These are phyloP conservation scores for Dittrichia graveolens DNA, from an alignment of 129 eudicot genomes.

Conservation along the genomic window DNA sequence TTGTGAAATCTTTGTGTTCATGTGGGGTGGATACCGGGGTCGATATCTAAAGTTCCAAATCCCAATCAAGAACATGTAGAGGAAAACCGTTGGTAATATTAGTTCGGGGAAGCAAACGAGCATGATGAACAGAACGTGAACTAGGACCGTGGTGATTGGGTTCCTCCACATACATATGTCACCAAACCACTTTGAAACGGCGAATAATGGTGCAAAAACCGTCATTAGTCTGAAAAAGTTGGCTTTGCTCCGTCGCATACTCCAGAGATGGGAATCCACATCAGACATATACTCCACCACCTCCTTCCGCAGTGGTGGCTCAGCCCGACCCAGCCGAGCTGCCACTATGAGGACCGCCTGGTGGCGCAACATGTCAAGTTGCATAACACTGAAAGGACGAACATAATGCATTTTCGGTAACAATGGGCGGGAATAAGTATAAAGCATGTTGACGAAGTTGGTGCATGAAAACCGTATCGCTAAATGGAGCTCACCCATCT, in stretches of 20 bases:
- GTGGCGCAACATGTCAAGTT: constrained; percentile 91
- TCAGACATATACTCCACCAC: constrained; percentile 98
- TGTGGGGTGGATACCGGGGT: constrained; percentile 93
- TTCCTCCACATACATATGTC: constrained; percentile 93
- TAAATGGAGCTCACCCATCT: constrained; percentile 95
- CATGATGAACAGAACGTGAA: constrained; percentile 75
- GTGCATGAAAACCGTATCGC: constrained; percentile 90
- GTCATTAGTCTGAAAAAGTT: constrained; percentile 91
- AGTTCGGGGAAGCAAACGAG: constrained; percentile 90
- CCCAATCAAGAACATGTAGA: constrained; percentile 94
- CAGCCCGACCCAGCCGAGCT: constrained; percentile 80
- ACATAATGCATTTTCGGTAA: constrained; percentile 91
- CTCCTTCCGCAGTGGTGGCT: constrained; percentile 87
- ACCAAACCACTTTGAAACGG: constrained; percentile 76
- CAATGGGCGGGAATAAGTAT: constrained; percentile 68
- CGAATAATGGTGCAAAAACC: constrained; percentile 70
- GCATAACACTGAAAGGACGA: constrained; percentile 87
- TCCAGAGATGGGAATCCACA: constrained; percentile 94
- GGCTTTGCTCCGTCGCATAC: constrained; percentile 91
- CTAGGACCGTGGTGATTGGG: constrained; percentile 88
- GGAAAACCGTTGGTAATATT: constrained; percentile 80
- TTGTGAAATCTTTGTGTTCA: constrained; percentile 94
- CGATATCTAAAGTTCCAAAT: constrained; percentile 90
- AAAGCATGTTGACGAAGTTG: constrained; percentile 86
- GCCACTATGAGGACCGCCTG: constrained; percentile 92